Conservation (phyloP, 257 asterid species). For the Phtheirospermum japonicum region DNA sequence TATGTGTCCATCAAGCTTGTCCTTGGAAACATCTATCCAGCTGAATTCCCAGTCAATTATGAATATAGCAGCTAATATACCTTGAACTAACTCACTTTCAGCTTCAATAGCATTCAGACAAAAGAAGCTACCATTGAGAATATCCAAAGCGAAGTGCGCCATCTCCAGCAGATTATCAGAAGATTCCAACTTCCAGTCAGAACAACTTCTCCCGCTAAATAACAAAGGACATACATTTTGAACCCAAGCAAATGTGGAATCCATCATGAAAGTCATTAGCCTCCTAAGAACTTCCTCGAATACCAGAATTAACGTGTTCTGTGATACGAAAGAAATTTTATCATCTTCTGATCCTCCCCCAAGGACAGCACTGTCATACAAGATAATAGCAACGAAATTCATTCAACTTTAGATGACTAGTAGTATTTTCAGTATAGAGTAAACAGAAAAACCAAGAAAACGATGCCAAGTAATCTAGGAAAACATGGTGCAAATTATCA, state of each 20-base stretch:
- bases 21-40: slow-evolving; percentile 43
- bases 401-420: slow-evolving; percentile 18
- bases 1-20: slow-evolving; percentile 41
- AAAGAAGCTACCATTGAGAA: slow-evolving; percentile 69
- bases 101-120: slow-evolving; percentile 46
- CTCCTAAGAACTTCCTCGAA: slow-evolving; percentile 56
- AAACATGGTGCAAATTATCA: slow-evolving; percentile 13
- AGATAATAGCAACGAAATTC: slow-evolving; percentile 22
- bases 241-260: slow-evolving; percentile 78
- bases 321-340: slow-evolving; percentile 51
- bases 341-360: slow-evolving; percentile 70
- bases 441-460: neutral
- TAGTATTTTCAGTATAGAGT: slow-evolving; percentile 1
- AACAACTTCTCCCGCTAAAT: slow-evolving; percentile 35
- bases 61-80: slow-evolving; percentile 59
- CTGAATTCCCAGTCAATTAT: slow-evolving; percentile 82
- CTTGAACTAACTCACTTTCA: slow-evolving; percentile 60
- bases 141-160: slow-evolving; percentile 68
- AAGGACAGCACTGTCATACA: slow-evolving; percentile 74
- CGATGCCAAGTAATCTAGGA: slow-evolving; percentile 13
- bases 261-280: slow-evolving; percentile 55
- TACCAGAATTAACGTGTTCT: slow-evolving; percentile 42
- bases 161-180: slow-evolving; percentile 48
- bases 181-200: slow-evolving; percentile 38
- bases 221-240: slow-evolving; percentile 53